Evolutionary conservation across 768 basidiomycete genomes (phyloP).

Genomic region (Lactifluus rugatus): DNA sequence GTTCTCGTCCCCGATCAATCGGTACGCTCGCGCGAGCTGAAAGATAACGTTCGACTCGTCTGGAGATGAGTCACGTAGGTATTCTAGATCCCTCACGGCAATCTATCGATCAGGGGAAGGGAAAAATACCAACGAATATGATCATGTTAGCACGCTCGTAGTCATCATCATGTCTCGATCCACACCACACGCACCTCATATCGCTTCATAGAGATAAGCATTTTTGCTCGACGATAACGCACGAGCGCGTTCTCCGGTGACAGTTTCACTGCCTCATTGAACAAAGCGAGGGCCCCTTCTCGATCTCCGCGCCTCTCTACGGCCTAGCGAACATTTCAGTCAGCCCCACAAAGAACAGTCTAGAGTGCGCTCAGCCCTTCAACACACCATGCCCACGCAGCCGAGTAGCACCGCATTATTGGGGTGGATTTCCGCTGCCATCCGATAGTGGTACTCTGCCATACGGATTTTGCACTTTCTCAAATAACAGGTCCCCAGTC

Average conservation of each 20-base stretch:
- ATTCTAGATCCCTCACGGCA: conserved; percentile 74
- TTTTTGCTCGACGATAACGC: conserved; percentile 88
- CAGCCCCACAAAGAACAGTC: conserved; percentile 6
- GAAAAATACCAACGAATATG: not conserved
- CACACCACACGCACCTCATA: conserved; percentile 55
- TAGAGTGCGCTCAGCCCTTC: conserved; percentile 4
- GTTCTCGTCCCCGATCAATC: conserved; percentile 64
- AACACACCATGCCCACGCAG: conserved; percentile 90
- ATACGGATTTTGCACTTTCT: conserved; percentile 86
- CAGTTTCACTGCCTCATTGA: conserved; percentile 69
- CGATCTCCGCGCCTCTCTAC: conserved; percentile 79
- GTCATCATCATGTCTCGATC: conserved; percentile 14
- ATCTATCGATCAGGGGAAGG: conserved; percentile 36
- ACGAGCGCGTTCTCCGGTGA: conserved; percentile 88
- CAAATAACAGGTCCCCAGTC: conserved; percentile 94
- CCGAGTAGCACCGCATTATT: conserved; percentile 92
- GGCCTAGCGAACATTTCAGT: conserved; percentile 40
- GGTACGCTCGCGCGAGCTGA: conserved; percentile 88
- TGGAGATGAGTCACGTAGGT: conserved; percentile 71
- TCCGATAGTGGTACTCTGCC: conserved; percentile 94
- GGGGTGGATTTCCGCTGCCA: conserved; percentile 86
- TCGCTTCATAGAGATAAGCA: conserved; percentile 74
- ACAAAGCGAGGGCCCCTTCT: conserved; percentile 64
- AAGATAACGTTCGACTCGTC: conserved; percentile 97
- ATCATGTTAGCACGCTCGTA: conserved; percentile 18